phyloP scores from a whole-genome alignment of 768 basidiomycete species.

The Calocybe cyanea region DNA sequence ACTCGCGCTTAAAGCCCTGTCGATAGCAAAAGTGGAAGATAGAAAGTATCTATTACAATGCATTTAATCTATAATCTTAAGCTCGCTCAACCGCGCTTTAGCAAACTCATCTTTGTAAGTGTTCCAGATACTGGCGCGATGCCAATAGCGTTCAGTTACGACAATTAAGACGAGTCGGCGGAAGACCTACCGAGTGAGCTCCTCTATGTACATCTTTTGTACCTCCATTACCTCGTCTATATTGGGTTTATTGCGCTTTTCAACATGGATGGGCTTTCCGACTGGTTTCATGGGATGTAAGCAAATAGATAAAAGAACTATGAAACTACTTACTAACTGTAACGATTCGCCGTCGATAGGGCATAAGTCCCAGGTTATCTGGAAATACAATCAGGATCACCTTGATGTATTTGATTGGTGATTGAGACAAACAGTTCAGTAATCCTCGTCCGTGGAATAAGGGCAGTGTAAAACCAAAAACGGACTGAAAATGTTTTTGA shows the following conservation, averaged over 20 bases:
- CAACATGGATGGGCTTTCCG: constrained; percentile 82
- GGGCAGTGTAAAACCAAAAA: constrained; percentile 95
- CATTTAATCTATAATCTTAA: constrained; percentile 69
- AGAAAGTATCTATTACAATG: constrained; percentile 27
- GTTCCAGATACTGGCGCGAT: constrained; percentile 80
- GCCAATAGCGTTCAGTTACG: neutral
- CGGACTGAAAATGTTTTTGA: constrained; percentile 86
- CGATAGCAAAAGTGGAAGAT: neutral
- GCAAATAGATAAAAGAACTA: neutral
- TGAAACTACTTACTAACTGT: constrained; percentile 78
- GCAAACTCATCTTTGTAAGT: constrained; percentile 95
- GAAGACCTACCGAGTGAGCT: constrained; percentile 72
- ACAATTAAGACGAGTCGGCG: neutral
- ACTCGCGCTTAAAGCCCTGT: neutral
- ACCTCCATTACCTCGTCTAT: constrained; percentile 74
- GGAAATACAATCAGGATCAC: neutral
- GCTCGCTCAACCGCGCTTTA: constrained; percentile 70
- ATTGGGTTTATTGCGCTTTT: constrained; percentile 75
- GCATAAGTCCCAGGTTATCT: constrained; percentile 96
- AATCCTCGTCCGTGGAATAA: constrained; percentile 96
- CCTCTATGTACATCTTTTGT: constrained; percentile 87
- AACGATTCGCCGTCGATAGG: constrained; percentile 93
- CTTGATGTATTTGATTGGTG: neutral
- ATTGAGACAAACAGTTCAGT: constrained; percentile 74
- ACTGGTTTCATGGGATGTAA: constrained; percentile 40